These are phyloP conservation scores for Vitis hybrid DNA, from an alignment of 177 flowering plant genomes.

Conservation along the genomic window DNA sequence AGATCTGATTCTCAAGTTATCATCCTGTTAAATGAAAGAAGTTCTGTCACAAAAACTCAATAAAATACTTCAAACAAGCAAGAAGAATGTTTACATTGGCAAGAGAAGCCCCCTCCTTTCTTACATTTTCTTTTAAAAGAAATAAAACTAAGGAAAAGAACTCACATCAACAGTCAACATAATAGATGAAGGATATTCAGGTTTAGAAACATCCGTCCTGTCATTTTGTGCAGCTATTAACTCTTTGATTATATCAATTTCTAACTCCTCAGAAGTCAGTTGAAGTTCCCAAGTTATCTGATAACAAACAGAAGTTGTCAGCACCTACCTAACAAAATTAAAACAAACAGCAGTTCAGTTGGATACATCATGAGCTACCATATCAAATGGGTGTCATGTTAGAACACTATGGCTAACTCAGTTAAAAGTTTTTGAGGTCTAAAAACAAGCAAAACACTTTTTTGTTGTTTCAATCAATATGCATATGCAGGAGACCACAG, in stretches of 20 bases:
- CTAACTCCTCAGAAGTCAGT: constrained; percentile 21
- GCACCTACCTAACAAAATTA: not conserved
- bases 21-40: not conserved
- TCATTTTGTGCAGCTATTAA: constrained; percentile 11
- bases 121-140: not conserved
- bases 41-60: not conserved
- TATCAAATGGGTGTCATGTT: not conserved
- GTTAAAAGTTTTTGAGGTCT: not conserved
- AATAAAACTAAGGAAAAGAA: not conserved
- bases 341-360: not conserved
- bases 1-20: not conserved
- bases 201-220: not conserved
- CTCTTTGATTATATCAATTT: constrained; percentile 27
- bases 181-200: not conserved
- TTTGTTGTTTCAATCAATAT: not conserved
- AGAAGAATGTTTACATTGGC: not conserved
- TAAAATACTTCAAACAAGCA: not conserved
- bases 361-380: not conserved
- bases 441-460: not conserved
- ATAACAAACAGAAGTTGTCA: not conserved
- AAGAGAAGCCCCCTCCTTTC: no score
- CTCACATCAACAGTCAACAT: constrained; percentile 4
- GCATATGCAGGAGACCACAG: not conserved
- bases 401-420: not conserved
- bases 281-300: constrained; percentile 36